Conservation (phyloP, 1,139 yeast genomes). For the Zygoascus hellenicus region DNA sequence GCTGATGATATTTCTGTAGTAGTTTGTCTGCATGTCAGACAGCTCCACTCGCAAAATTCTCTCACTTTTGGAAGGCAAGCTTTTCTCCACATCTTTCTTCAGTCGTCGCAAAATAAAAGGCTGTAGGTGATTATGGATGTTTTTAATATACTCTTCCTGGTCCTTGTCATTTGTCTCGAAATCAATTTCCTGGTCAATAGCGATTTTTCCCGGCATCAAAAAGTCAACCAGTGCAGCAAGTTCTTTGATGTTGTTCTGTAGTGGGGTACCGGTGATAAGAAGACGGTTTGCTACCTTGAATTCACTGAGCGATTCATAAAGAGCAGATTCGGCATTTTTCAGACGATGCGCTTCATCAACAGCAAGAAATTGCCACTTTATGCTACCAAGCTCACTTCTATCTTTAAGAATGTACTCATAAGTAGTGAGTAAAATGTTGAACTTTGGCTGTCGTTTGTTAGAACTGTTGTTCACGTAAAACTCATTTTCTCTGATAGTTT, state of each 20-base stretch:
- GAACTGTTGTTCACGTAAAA: slow-evolving; percentile 52
- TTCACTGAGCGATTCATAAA: slow-evolving; percentile 79
- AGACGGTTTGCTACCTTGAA: slow-evolving; percentile 81
- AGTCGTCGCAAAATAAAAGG: slow-evolving; percentile 90
- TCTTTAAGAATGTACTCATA: slow-evolving; percentile 94
- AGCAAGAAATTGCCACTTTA: slow-evolving; percentile 94
- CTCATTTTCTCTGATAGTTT: slow-evolving; percentile 77
- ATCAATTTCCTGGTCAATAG: slow-evolving; percentile 90
- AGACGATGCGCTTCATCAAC: slow-evolving; percentile 98
- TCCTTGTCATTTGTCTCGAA: slow-evolving; percentile 81
- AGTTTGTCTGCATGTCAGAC: slow-evolving; percentile 91
- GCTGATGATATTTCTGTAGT: slow-evolving; percentile 87
- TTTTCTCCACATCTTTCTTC: slow-evolving; percentile 95
- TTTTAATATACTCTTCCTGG: slow-evolving; percentile 84
- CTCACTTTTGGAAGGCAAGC: slow-evolving; percentile 91
- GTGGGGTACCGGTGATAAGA: slow-evolving; percentile 95
- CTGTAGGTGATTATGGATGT: slow-evolving; percentile 74
- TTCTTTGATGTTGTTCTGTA: slow-evolving; percentile 93
- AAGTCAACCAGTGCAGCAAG: slow-evolving; percentile 92
- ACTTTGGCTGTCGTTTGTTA: slow-evolving; percentile 59
- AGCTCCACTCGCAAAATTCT: slow-evolving; percentile 90
- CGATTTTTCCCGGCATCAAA: slow-evolving; percentile 89
- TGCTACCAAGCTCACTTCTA: slow-evolving; percentile 65
- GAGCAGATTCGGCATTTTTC: slow-evolving; percentile 88
- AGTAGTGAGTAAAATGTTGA: slow-evolving; percentile 84